A percentile compares a stretch with the other conserved stretches of the same genome.
These are phyloP conservation scores for Emergomyces orientalis DNA, from an alignment of 2,329 filamentous ascomycete species.

Conservation along the genomic window DNA sequence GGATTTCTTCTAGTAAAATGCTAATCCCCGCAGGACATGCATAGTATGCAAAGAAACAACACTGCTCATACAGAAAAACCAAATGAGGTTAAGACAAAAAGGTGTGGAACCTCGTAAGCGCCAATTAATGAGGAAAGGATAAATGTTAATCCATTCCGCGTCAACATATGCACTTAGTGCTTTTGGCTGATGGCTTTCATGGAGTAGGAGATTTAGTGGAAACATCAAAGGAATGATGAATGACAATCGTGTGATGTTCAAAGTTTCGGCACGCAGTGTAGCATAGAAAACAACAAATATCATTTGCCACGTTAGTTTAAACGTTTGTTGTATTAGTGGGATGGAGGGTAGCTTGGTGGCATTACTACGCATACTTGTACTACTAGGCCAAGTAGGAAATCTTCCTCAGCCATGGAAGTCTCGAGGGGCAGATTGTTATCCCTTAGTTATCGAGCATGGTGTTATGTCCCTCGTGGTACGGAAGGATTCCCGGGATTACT, in stretches of 20 bases:
- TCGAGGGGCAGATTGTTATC: neutral
- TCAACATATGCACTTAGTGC: neutral
- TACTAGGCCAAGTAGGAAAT: neutral
- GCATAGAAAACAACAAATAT: neutral
- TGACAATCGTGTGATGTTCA: neutral
- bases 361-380: neutral
- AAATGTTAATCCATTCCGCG: neutral
- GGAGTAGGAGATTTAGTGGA: neutral
- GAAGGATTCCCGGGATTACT: neutral
- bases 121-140: neutral
- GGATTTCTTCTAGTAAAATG: neutral
- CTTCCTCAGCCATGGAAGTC: neutral
- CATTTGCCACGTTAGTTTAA: constrained; percentile 1
- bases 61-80: neutral
- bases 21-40: neutral
- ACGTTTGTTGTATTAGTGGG: neutral
- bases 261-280: neutral
- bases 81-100: neutral
- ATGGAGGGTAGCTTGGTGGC: neutral
- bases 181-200: neutral
- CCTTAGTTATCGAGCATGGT: neutral
- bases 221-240: neutral
- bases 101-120: too few relatives aligned
- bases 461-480: neutral
- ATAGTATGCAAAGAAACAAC: neutral